phyloP scores from a whole-genome alignment of 1,284 basidiomycete species.

The Trichosporon inkin region DNA sequence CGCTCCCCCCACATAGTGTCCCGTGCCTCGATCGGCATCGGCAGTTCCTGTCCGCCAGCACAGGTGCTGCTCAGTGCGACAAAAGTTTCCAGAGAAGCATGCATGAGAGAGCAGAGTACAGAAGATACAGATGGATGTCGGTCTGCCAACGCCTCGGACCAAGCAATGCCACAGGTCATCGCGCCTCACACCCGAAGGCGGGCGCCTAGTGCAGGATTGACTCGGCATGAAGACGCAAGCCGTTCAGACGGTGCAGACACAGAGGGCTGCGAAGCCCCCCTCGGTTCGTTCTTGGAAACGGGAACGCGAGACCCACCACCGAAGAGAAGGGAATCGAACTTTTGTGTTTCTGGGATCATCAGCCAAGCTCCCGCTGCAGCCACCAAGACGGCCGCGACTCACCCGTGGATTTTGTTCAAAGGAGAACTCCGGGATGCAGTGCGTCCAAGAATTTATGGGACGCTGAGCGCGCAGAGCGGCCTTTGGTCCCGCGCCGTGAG shows the following conservation, averaged over 20 bases:
- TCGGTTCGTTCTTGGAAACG: conserved; percentile 44
- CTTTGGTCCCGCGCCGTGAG: not conserved
- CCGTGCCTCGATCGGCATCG: not conserved
- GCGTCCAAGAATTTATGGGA: conserved; percentile 3
- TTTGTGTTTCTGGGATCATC: conserved; percentile 40
- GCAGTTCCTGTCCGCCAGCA: not conserved
- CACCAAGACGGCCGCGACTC: not conserved
- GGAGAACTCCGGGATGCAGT: not conserved
- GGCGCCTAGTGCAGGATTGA: conserved; percentile 5
- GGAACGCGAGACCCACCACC: conserved; percentile 49
- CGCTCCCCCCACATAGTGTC: not conserved
- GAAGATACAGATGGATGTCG: conserved; percentile 4
- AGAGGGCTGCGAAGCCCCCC: conserved; percentile 15
- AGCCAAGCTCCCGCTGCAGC: not conserved
- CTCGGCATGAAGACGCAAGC: conserved; percentile 7
- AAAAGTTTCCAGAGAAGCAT: not conserved
- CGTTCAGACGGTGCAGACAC: conserved; percentile 12
- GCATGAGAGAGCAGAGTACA: not conserved
- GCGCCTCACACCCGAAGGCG: conserved; percentile 9
- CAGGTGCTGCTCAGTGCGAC: not conserved
- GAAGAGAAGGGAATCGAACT: conserved; percentile 48
- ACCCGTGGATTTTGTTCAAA: conserved; percentile 12
- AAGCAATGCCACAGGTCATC: conserved; percentile 7
- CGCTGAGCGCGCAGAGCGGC: not conserved
- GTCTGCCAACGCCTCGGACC: conserved; percentile 8